These are phyloP conservation scores for Wickerhamomyces silvicola DNA, from an alignment of 805 yeast genomes.

Conservation along the genomic window DNA sequence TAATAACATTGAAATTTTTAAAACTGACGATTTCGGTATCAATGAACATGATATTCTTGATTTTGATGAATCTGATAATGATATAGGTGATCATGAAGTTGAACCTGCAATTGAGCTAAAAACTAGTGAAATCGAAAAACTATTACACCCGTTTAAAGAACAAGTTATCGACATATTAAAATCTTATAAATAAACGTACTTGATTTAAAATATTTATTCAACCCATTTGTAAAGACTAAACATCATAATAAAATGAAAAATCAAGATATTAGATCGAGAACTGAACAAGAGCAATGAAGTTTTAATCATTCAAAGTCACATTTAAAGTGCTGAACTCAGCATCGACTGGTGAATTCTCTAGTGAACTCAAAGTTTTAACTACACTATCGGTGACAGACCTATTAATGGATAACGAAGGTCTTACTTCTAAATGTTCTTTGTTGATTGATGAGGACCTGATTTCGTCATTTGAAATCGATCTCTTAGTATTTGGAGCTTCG, in stretches of 20 bases:
- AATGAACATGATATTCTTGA: constrained; percentile 44
- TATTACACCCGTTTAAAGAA: neutral
- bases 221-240: neutral
- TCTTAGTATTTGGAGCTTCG: neutral
- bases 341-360: constrained; percentile 2
- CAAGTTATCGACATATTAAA: constrained; percentile 1
- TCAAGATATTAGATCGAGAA: constrained; percentile 5
- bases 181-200: neutral
- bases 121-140: neutral
- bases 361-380: constrained; percentile 1
- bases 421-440: neutral
- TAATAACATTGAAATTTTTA: constrained; percentile 34
- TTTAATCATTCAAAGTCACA: no score
- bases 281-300: no score
- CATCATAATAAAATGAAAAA: constrained; percentile 1
- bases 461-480: constrained; percentile 2
- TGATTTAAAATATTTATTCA: no score
- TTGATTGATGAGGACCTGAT: neutral
- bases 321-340: no score
- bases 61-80: constrained; percentile 24
- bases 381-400: constrained; percentile 3
- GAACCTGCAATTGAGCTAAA: constrained; percentile 1
- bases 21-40: constrained; percentile 41
- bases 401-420: constrained; percentile 1
- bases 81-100: constrained; percentile 5